A percentile compares a stretch with the other conserved stretches of the same genome.
These are phyloP conservation scores for Exophiala sideris DNA, from an alignment of 2,329 filamentous ascomycete genomes.

Conservation along the genomic window DNA sequence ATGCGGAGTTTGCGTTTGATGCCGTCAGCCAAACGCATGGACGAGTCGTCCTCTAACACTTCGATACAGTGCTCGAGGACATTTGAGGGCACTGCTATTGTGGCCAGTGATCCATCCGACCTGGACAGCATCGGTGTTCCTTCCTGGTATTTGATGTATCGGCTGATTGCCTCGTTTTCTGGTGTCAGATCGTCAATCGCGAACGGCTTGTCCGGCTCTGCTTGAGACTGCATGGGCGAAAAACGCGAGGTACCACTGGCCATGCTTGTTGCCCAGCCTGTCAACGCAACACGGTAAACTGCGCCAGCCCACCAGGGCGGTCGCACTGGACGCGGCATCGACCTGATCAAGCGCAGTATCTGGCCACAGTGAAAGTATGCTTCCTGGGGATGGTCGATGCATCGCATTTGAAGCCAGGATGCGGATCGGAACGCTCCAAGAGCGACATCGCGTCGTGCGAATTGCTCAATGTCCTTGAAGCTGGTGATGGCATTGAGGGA, in stretches of 20 bases:
- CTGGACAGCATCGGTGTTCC: conserved; percentile 52
- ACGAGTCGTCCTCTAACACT: conserved; percentile 51
- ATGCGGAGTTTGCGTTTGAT: conserved; percentile 53
- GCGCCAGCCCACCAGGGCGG: conserved; percentile 71
- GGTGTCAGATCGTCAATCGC: conserved; percentile 50
- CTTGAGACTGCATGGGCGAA: conserved; percentile 30
- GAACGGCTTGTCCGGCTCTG: conserved; percentile 41
- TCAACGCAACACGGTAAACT: conserved; percentile 63
- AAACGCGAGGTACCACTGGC: conserved; percentile 45
- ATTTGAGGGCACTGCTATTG: conserved; percentile 47
- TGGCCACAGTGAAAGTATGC: conserved; percentile 67
- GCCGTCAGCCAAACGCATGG: conserved; percentile 54
- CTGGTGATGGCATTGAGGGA: conserved; percentile 66
- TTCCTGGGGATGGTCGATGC: conserved; percentile 62
- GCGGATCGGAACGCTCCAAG: conserved; percentile 56
- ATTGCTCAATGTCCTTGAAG: conserved; percentile 64
- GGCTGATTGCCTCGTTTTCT: conserved; percentile 50
- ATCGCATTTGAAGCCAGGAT: conserved; percentile 57
- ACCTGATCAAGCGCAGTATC: conserved; percentile 58
- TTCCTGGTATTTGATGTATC: conserved; percentile 53
- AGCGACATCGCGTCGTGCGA: conserved; percentile 60
- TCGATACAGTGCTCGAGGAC: conserved; percentile 53
- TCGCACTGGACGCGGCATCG: conserved; percentile 58
- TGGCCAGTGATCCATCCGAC: conserved; percentile 47
- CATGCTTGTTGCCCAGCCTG: conserved; percentile 62